A percentile compares a stretch with the other conserved stretches of the same genome.
Conservation (phyloP, 1,284 basidiomycete species). For the Boletus sp. region DNA sequence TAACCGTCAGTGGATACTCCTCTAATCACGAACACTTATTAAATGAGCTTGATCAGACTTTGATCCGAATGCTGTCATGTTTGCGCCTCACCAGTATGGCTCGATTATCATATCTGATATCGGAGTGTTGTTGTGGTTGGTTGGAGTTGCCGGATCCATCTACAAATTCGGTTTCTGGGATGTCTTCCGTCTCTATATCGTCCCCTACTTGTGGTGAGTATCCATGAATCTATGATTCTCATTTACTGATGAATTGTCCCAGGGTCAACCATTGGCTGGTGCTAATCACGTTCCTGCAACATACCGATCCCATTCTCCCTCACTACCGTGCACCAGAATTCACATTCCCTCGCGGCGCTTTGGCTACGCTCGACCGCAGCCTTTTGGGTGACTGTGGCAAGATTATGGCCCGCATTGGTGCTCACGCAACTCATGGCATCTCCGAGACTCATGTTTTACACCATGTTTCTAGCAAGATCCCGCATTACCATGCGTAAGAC, state of each 20-base stretch:
- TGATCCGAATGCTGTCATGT: slow-evolving; percentile 78
- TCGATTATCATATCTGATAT: slow-evolving; percentile 85
- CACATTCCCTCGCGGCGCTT: slow-evolving; percentile 93
- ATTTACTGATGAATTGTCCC: slow-evolving; percentile 1
- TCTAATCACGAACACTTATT: slow-evolving; percentile 1
- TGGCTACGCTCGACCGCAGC: slow-evolving; percentile 89
- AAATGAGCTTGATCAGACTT: slow-evolving; percentile 57
- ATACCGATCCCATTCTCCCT: slow-evolving; percentile 92
- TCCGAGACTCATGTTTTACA: slow-evolving; percentile 92
- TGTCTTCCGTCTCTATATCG: slow-evolving; percentile 79
- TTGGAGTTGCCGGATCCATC: slow-evolving; percentile 56
- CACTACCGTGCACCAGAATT: slow-evolving; percentile 92
- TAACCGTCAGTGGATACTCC: slow-evolving; percentile 62
- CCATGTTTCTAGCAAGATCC: slow-evolving; percentile 90
- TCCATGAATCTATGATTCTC: neutral
- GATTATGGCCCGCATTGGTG: slow-evolving; percentile 75
- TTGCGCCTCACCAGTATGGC: slow-evolving; percentile 74
- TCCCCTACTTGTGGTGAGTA: slow-evolving; percentile 84
- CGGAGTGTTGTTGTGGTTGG: slow-evolving; percentile 75
- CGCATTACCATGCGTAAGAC: slow-evolving; percentile 78
- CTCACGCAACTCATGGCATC: slow-evolving; percentile 80
- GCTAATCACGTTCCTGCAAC: slow-evolving; percentile 92
- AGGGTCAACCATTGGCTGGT: slow-evolving; percentile 89
- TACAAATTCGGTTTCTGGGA: slow-evolving; percentile 68
- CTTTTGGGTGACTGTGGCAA: slow-evolving; percentile 78